Percentiles rank a stretch among this genome's conserved stretches.
Conservation (phyloP, 1,284 basidiomycete genomes). For the Trametes sp. region DNA sequence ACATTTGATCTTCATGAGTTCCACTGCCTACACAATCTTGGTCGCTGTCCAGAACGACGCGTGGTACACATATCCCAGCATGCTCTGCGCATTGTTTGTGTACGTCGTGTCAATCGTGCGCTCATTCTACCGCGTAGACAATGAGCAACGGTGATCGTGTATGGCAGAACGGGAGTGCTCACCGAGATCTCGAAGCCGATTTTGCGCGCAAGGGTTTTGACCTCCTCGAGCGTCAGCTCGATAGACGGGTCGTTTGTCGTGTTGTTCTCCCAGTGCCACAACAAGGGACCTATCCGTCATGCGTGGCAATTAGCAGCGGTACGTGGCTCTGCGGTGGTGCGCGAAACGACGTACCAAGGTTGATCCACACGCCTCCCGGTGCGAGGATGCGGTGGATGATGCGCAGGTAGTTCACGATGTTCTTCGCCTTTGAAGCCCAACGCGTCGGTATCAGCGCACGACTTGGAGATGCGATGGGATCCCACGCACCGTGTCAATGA, state of each 20-base stretch:
- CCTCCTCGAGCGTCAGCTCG: slow-evolving; percentile 90
- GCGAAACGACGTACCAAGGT: slow-evolving; percentile 57
- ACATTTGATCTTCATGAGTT: too few species aligned
- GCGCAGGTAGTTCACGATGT: slow-evolving; percentile 89
- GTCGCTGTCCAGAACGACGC: slow-evolving; percentile 88
- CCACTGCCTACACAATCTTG: slow-evolving; percentile 55
- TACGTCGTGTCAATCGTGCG: slow-evolving; percentile 85
- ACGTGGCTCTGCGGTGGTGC: not conserved
- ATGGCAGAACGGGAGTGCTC: not conserved
- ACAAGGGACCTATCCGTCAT: slow-evolving; percentile 71
- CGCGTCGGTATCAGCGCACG: not conserved
- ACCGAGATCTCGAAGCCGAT: slow-evolving; percentile 82
- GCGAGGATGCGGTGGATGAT: slow-evolving; percentile 83
- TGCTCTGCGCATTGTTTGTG: slow-evolving; percentile 82
- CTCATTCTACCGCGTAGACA: slow-evolving; percentile 66
- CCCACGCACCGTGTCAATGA: slow-evolving; percentile 86
- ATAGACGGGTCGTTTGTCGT: slow-evolving; percentile 81
- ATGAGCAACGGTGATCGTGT: not conserved
- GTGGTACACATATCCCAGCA: slow-evolving; percentile 91
- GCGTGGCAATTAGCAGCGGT: not conserved
- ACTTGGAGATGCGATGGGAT: not conserved
- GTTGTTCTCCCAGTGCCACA: slow-evolving; percentile 98
- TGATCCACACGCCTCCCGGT: slow-evolving; percentile 91
- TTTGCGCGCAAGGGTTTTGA: slow-evolving; percentile 76
- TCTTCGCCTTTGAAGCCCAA: slow-evolving; percentile 73